Percentiles rank a stretch among this genome's conserved stretches.
These are phyloP conservation scores for Komagataella populi DNA, from an alignment of 805 yeast genomes.

Conservation along the genomic window DNA sequence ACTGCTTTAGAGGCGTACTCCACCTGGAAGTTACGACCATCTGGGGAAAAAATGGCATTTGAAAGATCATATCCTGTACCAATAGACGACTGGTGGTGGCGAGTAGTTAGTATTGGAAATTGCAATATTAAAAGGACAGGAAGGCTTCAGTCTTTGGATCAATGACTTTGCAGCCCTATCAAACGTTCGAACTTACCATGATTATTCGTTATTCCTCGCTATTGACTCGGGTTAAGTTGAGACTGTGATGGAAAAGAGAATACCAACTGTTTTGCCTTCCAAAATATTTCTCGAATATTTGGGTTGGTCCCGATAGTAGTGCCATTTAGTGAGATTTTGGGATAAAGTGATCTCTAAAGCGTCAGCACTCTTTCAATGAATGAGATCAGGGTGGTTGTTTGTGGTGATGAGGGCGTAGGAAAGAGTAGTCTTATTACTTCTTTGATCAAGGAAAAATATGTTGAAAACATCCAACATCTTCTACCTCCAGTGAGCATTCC, in stretches of 20 bases:
- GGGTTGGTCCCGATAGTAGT: not conserved
- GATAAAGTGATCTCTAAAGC: not conserved
- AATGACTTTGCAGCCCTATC: not conserved
- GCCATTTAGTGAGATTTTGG: not conserved
- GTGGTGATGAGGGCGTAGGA: slow-evolving; percentile 92
- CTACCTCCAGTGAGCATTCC: slow-evolving; percentile 82
- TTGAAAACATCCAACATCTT: slow-evolving; percentile 63
- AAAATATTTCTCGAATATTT: not conserved
- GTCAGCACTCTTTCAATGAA: slow-evolving; percentile 14
- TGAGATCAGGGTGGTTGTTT: slow-evolving; percentile 68
- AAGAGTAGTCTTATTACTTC: slow-evolving; percentile 71
- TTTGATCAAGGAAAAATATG: slow-evolving; percentile 68
- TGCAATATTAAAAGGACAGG: not conserved
- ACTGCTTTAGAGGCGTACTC: slow-evolving; percentile 97
- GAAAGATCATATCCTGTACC: slow-evolving; percentile 99
- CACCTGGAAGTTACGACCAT: slow-evolving; percentile 92
- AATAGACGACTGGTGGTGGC: slow-evolving; percentile 49
- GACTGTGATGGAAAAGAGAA: not conserved
- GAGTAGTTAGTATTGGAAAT: not conserved
- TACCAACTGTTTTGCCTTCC: not conserved
- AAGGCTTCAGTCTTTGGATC: not conserved
- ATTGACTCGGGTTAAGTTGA: not conserved
- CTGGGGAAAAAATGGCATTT: slow-evolving; percentile 89
- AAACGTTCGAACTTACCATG: not conserved
- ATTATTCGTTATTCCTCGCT: not conserved